Percentiles rank a stretch among this genome's conserved stretches.
Conservation (phyloP, 148 eudicot genomes). For the Selenicereus undatus region DNA sequence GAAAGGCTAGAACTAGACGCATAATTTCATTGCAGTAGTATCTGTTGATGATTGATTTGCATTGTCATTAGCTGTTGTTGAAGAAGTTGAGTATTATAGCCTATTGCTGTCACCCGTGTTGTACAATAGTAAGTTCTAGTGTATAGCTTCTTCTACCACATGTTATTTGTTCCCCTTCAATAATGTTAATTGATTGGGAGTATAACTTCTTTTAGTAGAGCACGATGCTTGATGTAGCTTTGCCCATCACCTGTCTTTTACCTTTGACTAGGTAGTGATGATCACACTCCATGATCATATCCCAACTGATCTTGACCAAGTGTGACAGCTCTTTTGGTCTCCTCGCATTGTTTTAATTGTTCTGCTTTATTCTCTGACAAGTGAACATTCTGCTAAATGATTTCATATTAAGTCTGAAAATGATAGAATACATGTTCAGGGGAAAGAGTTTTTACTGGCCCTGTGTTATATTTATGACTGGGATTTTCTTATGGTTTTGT, state of each 20-base stretch:
- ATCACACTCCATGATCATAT: conserved; percentile 15
- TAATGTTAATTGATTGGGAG: conserved; percentile 10
- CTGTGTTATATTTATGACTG: background rate
- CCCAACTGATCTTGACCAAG: conserved; percentile 18
- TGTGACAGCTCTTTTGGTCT: background rate
- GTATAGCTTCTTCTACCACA: conserved; percentile 10
- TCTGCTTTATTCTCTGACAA: background rate
- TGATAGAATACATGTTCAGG: conserved; percentile 9
- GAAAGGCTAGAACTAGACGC: background rate
- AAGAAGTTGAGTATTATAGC: conserved; percentile 11
- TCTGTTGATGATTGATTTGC: conserved; percentile 20
- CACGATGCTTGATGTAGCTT: conserved; percentile 8
- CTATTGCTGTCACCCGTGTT: conserved; percentile 11
- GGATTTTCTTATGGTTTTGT: background rate
- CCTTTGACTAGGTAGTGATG: conserved; percentile 11
- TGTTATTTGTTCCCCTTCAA: background rate
- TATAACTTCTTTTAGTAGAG: conserved; percentile 13
- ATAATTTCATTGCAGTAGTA: background rate
- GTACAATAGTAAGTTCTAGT: background rate
- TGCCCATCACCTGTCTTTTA: conserved; percentile 21
- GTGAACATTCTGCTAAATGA: conserved; percentile 13
- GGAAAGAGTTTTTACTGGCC: background rate
- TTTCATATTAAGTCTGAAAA: conserved; percentile 15
- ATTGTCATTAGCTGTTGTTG: conserved; percentile 18
- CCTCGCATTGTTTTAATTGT: conserved; percentile 10